Evolutionary conservation across 2,329 filamentous ascomycete species (phyloP).

Genomic region (Fusarium concolor): DNA sequence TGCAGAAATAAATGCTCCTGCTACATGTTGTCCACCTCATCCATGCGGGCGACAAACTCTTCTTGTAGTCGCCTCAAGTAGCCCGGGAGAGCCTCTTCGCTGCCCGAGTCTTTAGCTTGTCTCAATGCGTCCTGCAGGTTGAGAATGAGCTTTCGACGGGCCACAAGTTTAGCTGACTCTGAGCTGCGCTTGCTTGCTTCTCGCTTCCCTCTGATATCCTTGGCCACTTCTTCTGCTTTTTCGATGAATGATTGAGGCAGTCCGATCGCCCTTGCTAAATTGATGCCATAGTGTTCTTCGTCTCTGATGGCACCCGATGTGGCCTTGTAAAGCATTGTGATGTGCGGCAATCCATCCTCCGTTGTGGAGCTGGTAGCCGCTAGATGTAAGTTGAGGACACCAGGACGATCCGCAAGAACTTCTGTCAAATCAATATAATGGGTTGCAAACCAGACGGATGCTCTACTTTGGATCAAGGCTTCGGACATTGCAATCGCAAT

Average conservation of each 20-base stretch:
- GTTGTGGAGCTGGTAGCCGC: constrained; percentile 71
- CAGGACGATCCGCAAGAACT: constrained; percentile 78
- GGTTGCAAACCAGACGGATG: constrained; percentile 91
- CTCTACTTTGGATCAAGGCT: constrained; percentile 81
- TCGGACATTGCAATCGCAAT: constrained; percentile 93
- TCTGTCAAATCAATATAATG: constrained; percentile 88
- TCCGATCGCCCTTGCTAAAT: constrained; percentile 79
- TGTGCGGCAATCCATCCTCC: constrained; percentile 65
- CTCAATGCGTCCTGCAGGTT: constrained; percentile 77
- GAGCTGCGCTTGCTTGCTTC: constrained; percentile 70
- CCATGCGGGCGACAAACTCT: constrained; percentile 81
- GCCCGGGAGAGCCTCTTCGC: constrained; percentile 66
- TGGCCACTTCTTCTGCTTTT: constrained; percentile 74
- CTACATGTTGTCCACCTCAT: constrained; percentile 64
- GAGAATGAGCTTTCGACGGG: constrained; percentile 78
- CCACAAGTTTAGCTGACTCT: constrained; percentile 66
- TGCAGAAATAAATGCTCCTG: not conserved
- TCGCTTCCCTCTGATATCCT: constrained; percentile 67
- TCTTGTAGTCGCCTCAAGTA: constrained; percentile 63
- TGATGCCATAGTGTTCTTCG: constrained; percentile 81
- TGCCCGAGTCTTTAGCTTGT: constrained; percentile 73
- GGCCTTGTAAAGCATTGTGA: constrained; percentile 91
- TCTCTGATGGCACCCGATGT: constrained; percentile 76
- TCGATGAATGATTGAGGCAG: constrained; percentile 76
- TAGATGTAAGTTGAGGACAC: constrained; percentile 86